These are phyloP conservation scores for Austroboletus novae-zelandiae DNA, from an alignment of 1,284 basidiomycete species.

Conservation along the genomic window DNA sequence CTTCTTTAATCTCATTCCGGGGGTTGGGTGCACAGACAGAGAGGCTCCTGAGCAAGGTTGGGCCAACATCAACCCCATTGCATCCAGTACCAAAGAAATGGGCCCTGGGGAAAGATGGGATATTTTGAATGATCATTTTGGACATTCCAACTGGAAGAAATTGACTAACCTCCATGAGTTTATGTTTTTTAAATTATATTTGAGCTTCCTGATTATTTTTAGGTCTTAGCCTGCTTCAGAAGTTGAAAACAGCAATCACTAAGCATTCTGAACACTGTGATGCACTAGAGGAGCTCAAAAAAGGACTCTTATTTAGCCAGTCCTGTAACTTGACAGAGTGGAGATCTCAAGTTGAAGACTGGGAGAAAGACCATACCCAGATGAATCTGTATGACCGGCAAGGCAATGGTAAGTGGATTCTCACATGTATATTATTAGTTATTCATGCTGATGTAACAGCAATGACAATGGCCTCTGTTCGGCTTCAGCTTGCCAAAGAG, in stretches of 20 bases:
- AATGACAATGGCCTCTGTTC: neutral
- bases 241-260: neutral
- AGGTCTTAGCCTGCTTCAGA: too few species aligned
- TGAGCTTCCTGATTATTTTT: too few species aligned
- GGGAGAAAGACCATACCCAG: slow-evolving; percentile 1
- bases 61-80: slow-evolving; percentile 2
- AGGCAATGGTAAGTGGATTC: neutral
- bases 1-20: slow-evolving; percentile 5
- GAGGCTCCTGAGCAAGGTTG: slow-evolving; percentile 8
- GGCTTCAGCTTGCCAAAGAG: neutral
- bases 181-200: neutral
- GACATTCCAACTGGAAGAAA: slow-evolving; percentile 9
- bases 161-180: neutral
- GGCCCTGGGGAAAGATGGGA: neutral
- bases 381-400: neutral
- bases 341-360: neutral
- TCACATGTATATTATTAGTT: neutral
- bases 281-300: neutral
- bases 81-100: slow-evolving; percentile 3
- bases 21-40: slow-evolving; percentile 2
- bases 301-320: neutral
- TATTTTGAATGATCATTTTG: slow-evolving; percentile 2
- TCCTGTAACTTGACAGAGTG: neutral
- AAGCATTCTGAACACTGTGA: neutral
- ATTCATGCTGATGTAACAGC: neutral